Evolutionary conservation across 805 yeast genomes (phyloP).

Genomic region (Candida maltosa): DNA sequence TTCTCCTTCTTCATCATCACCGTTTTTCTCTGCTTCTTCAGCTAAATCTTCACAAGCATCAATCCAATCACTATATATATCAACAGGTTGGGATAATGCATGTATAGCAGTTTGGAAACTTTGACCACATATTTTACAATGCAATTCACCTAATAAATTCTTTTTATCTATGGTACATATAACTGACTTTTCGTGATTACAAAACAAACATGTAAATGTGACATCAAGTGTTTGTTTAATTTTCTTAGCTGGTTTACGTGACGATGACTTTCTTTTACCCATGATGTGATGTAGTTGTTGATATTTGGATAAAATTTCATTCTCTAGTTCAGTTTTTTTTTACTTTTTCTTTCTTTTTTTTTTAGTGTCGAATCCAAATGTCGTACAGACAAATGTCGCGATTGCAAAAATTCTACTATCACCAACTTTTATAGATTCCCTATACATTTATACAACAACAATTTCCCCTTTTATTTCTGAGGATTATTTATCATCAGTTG

Average conservation of each 20-base stretch:
- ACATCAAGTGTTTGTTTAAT: conserved; percentile 77
- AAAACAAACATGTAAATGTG: conserved; percentile 85
- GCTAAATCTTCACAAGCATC: conserved; percentile 93
- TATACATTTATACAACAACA: too few relatives aligned
- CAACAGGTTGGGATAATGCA: conserved; percentile 84
- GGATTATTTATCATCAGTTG: conserved; percentile 31
- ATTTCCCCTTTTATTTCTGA: too few relatives aligned
- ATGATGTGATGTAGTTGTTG: conserved; percentile 13
- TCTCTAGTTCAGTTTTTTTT: too few relatives aligned
- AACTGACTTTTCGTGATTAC: conserved; percentile 93
- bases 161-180: conserved; percentile 86
- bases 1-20: conserved; percentile 18
- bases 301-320: too few relatives aligned
- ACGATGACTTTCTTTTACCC: conserved; percentile 84
- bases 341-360: too few relatives aligned
- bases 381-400: too few relatives aligned
- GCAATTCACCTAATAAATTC: conserved; percentile 75
- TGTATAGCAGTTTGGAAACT: conserved; percentile 86
- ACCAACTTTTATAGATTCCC: background rate
- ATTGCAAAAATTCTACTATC: too few relatives aligned
- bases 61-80: conserved; percentile 95
- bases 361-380: too few relatives aligned
- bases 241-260: conserved; percentile 70
- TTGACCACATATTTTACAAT: conserved; percentile 93
- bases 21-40: conserved; percentile 38